phyloP scores from a whole-genome alignment of 805 yeast species.

The Tetrapisispora namnaoensis region DNA sequence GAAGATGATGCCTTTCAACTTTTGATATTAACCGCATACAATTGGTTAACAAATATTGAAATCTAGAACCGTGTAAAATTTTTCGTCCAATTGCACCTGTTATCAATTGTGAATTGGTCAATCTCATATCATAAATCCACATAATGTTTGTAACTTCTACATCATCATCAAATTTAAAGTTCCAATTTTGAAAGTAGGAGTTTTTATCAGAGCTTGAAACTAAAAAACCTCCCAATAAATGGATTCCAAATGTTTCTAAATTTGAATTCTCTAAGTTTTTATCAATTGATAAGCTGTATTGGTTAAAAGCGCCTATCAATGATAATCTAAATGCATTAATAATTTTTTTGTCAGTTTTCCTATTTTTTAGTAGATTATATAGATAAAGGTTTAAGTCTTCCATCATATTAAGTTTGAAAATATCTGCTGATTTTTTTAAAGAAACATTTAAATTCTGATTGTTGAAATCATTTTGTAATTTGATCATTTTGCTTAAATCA shows the following conservation, averaged over 20 bases:
- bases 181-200: slow-evolving; percentile 21
- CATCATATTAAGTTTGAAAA: slow-evolving; percentile 16
- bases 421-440: slow-evolving; percentile 16
- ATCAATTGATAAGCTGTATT: slow-evolving; percentile 11
- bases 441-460: slow-evolving; percentile 16
- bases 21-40: slow-evolving; percentile 14
- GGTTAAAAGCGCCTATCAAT: slow-evolving; percentile 17
- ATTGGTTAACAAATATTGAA: slow-evolving; percentile 31
- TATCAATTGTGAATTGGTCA: slow-evolving; percentile 11
- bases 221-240: slow-evolving; percentile 23
- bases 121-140: slow-evolving; percentile 16
- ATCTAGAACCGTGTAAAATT: slow-evolving; percentile 33
- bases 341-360: slow-evolving; percentile 3
- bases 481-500: slow-evolving; percentile 11
- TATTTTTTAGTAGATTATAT: slow-evolving; percentile 9
- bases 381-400: slow-evolving; percentile 21
- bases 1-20: slow-evolving; percentile 11
- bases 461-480: slow-evolving; percentile 11
- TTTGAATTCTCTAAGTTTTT: slow-evolving; percentile 5
- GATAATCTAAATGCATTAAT: slow-evolving; percentile 16
- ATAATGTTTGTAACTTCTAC: slow-evolving; percentile 8
- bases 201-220: slow-evolving; percentile 19
- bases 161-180: slow-evolving; percentile 13
- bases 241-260: slow-evolving; percentile 14
- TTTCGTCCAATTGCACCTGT: slow-evolving; percentile 11